Evolutionary conservation across 208 protist species (phyloP), one percentile per base, ranked within the genome.

Genomic region (Crithidia fasciculata): DNA sequence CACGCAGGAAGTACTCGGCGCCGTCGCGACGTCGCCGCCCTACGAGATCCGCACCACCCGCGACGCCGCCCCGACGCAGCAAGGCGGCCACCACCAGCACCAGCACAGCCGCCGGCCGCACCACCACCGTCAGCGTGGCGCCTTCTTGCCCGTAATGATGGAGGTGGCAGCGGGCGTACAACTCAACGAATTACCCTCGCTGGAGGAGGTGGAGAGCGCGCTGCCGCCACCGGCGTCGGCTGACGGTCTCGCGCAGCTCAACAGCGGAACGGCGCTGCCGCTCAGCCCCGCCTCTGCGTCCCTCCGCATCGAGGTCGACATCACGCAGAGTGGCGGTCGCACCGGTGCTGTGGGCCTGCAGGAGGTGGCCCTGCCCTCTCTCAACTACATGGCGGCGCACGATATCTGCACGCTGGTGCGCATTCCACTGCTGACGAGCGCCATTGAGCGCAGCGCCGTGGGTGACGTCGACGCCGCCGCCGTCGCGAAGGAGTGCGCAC

Each of bases 81-180:
- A 49, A 49, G 12, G 45, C 45, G 12, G 45, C 45, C 12, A 8
- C 45, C 50, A 55, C 7, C 50, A 18, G 50, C 50, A 19, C 16
- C 16, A 19, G n/a, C 50, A 55, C 15, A 12, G n/a, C 6, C 50
- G 50, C 6, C 50, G 16, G 15, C 52, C 8, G 9, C 58, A 63
- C 37, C 3, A 69, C 18, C 74, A 69, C 49, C 55, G 74, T 6
- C 82, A 86, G 67, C 73, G 60, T 4, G 67, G 75, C 7, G 65
- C 85, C 0, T 84, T 87, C 65, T 54, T 93, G 15, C 86, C 90
- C 18, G 80, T 95, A 28, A 65, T 95, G 75, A 63, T 95, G 44
- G 78, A 90, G 80, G 61, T 87, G 36, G 60, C 81, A 9, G 13
- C 58, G 18, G 82, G 85, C 16, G 75, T 69, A 8, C 72, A 65